phyloP scores from a whole-genome alignment of 1,139 yeast genomes.

The Magnusiomyces suaveolens region DNA sequence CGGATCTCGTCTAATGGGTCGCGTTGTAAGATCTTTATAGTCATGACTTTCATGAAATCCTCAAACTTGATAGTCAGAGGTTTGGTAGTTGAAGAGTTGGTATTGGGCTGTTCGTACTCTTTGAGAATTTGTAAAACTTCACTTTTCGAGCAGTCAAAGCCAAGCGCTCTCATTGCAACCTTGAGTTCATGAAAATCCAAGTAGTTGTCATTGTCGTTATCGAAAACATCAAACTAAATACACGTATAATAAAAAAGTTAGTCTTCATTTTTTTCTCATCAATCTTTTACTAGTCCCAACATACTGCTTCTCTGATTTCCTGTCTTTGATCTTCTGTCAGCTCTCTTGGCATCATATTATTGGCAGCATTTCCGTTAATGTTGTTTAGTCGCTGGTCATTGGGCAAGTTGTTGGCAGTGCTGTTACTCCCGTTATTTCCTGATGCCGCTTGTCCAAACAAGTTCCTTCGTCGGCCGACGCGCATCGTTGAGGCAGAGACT shows the following conservation, averaged over 20 bases:
- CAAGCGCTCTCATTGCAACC: constrained; percentile 88
- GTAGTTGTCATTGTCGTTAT: constrained; percentile 82
- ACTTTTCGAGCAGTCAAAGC: constrained; percentile 73
- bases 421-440: neutral
- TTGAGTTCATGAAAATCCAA: constrained; percentile 88
- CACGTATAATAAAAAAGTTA: too few relatives aligned
- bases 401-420: neutral
- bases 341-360: constrained; percentile 34
- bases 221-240: constrained; percentile 74
- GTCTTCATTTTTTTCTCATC: too few relatives aligned
- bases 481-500: neutral
- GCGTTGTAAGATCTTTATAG: constrained; percentile 66
- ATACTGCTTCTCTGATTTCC: constrained; percentile 79
- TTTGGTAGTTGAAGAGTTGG: neutral
- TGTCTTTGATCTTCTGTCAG: constrained; percentile 82
- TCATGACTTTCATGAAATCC: constrained; percentile 61
- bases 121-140: constrained; percentile 75
- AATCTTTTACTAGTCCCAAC: constrained; percentile 17
- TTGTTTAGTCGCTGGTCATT: neutral
- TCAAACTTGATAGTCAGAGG: constrained; percentile 70
- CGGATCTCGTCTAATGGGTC: constrained; percentile 90
- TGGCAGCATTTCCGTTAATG: neutral
- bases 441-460: neutral
- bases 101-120: constrained; percentile 36
- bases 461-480: neutral